These are phyloP conservation scores for Trichoderma sp. DNA, from an alignment of 2,329 filamentous ascomycete species.

Conservation along the genomic window DNA sequence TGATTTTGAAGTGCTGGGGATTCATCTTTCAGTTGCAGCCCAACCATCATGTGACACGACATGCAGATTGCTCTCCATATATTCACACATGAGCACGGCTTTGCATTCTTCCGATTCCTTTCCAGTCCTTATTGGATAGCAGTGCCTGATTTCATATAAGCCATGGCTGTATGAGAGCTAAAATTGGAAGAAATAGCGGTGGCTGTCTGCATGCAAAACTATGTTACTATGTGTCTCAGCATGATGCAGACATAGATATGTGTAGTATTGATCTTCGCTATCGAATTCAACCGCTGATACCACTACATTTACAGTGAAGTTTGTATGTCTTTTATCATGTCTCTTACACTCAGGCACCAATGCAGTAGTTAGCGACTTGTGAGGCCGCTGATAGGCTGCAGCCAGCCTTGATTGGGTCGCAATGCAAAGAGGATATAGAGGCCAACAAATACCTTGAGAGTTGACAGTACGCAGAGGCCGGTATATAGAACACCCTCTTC, in stretches of 20 bases:
- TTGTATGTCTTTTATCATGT: too few species aligned
- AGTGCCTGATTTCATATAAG: not conserved
- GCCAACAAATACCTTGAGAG: too few species aligned
- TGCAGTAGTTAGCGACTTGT: not conserved
- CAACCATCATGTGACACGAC: not conserved
- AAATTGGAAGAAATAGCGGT: too few species aligned
- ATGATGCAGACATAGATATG: too few species aligned
- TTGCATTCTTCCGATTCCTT: not conserved
- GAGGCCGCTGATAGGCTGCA: not conserved
- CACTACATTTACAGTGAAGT: too few species aligned
- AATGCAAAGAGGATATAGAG: not conserved
- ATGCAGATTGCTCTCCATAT: not conserved
- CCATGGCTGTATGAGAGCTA: not conserved
- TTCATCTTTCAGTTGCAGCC: not conserved
- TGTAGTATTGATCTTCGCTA: too few species aligned
- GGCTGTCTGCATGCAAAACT: too few species aligned
- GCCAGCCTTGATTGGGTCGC: not conserved
- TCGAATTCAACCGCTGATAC: too few species aligned
- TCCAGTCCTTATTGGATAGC: not conserved
- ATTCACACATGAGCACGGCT: not conserved
- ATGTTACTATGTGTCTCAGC: too few species aligned
- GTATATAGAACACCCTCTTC: too few species aligned
- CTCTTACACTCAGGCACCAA: not conserved
- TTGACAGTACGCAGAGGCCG: too few species aligned
- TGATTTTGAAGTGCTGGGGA: not conserved